A percentile compares a stretch with the other conserved stretches of the same genome.
These are phyloP conservation scores for Peronospora farinosa DNA, from an alignment of 352 stramenopile genomes.

Conservation along the genomic window DNA sequence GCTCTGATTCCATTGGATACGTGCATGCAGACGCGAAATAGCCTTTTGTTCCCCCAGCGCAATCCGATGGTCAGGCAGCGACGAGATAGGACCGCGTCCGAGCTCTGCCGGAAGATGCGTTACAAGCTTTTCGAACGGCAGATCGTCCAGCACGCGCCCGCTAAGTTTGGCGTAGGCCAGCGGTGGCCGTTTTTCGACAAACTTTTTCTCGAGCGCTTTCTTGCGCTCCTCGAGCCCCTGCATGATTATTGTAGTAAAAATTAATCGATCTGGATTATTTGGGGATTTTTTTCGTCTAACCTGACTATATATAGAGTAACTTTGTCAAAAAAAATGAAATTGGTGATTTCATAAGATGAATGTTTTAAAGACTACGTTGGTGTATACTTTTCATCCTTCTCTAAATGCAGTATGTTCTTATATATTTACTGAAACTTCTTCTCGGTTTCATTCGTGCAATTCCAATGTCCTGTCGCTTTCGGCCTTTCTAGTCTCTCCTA, in stretches of 20 bases:
- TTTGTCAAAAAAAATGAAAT: too few relatives aligned
- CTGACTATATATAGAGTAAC: too few relatives aligned
- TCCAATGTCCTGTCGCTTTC: not conserved
- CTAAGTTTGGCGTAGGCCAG: slow-evolving; percentile 77
- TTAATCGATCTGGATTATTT: not conserved
- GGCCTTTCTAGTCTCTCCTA: not conserved
- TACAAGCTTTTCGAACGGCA: slow-evolving; percentile 67
- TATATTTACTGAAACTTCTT: too few relatives aligned
- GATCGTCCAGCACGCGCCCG: slow-evolving; percentile 52
- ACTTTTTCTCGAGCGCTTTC: slow-evolving; percentile 75
- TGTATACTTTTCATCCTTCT: not conserved
- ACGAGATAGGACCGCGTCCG: slow-evolving; percentile 44
- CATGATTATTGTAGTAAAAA: slow-evolving; percentile 6
- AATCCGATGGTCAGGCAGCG: slow-evolving; percentile 41
- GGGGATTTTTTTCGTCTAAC: not conserved
- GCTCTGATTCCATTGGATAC: slow-evolving; percentile 70
- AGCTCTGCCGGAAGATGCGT: slow-evolving; percentile 73
- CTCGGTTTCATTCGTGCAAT: not conserved
- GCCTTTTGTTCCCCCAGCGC: slow-evolving; percentile 75
- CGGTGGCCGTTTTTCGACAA: slow-evolving; percentile 64
- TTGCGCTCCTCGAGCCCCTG: slow-evolving; percentile 52
- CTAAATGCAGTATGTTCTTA: too few relatives aligned
- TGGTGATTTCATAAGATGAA: too few relatives aligned
- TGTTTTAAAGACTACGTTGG: not conserved
- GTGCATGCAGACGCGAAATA: slow-evolving; percentile 66